Percentiles rank a stretch among this genome's conserved stretches.
Evolutionary conservation across 1,284 basidiomycete species (phyloP).

Genomic region (Ustilago lituana): DNA sequence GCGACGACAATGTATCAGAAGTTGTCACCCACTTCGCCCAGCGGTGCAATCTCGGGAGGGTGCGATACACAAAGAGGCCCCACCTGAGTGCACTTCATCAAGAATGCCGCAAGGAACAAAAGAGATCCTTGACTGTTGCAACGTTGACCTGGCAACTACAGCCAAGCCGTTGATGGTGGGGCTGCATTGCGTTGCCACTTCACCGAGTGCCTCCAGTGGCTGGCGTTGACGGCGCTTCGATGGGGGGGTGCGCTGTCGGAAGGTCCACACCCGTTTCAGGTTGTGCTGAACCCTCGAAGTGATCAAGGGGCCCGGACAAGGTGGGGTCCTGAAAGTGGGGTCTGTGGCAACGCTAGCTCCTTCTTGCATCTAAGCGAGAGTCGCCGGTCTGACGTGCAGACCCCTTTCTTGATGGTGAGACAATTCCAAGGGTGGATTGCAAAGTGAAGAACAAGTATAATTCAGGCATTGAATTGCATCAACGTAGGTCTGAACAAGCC

Average conservation of each 20-base stretch:
- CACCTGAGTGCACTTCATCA: background rate
- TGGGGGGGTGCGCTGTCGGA: background rate
- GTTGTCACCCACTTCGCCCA: no score
- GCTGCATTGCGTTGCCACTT: background rate
- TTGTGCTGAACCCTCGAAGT: conserved; percentile 2
- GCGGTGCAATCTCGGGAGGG: no score
- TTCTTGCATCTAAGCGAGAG: conserved; percentile 1
- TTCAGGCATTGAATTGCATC: no score
- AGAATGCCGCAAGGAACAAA: conserved; percentile 1
- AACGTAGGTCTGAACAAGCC: no score
- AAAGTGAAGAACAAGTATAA: no score
- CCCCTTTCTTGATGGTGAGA: no score
- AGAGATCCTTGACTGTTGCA: background rate
- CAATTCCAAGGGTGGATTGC: no score
- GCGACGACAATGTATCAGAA: no score
- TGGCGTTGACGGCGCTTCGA: conserved; percentile 4
- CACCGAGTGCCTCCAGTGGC: no score
- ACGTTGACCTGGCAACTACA: background rate
- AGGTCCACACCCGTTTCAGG: background rate
- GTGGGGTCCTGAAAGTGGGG: background rate
- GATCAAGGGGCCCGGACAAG: background rate
- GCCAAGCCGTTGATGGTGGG: background rate
- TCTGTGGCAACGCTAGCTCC: background rate
- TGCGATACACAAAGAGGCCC: background rate
- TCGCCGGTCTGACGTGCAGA: conserved; percentile 6